phyloP scores from a whole-genome alignment of 2,329 filamentous ascomycete genomes.

The Aureobasidium subglaciale region DNA sequence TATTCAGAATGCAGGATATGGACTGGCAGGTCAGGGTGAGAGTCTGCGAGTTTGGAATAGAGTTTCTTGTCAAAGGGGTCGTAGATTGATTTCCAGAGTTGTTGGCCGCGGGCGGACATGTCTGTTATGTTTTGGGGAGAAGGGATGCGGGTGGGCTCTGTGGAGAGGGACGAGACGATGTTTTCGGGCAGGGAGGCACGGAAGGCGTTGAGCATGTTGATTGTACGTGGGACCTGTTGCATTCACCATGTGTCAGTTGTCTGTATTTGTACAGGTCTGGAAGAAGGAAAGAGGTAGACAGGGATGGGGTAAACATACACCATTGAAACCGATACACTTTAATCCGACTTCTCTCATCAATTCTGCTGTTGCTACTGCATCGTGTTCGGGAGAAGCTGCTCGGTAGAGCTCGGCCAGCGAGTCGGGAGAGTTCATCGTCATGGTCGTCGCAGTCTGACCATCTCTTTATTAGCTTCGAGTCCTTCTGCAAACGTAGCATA shows the following conservation, averaged over 20 bases:
- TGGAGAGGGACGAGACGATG: slow-evolving; percentile 49
- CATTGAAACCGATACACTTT: slow-evolving; percentile 74
- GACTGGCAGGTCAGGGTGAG: slow-evolving; percentile 74
- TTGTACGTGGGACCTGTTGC: slow-evolving; percentile 65
- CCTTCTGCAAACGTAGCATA: no score
- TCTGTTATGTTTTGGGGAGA: slow-evolving; percentile 40
- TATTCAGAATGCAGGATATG: slow-evolving; percentile 73
- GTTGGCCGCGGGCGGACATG: slow-evolving; percentile 52
- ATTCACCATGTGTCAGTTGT: neutral
- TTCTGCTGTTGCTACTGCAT: slow-evolving; percentile 52
- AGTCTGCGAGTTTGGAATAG: slow-evolving; percentile 60
- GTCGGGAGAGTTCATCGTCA: slow-evolving; percentile 80
- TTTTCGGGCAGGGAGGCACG: slow-evolving; percentile 52
- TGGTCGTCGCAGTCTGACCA: slow-evolving; percentile 73
- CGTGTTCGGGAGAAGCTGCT: slow-evolving; percentile 24
- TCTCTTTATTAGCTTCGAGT: no score
- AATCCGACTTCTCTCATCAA: slow-evolving; percentile 68
- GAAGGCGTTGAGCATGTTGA: slow-evolving; percentile 74
- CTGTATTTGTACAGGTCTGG: neutral
- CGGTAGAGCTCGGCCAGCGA: slow-evolving; percentile 59
- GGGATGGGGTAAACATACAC: slow-evolving; percentile 36
- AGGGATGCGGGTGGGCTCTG: slow-evolving; percentile 48
- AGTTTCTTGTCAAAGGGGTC: slow-evolving; percentile 66
- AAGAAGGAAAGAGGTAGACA: neutral
- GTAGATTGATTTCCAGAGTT: slow-evolving; percentile 72